A percentile compares a stretch with the other conserved stretches of the same genome.
These are phyloP conservation scores for Fusarium mundagurra DNA, from an alignment of 2,329 filamentous ascomycete genomes.

Conservation along the genomic window DNA sequence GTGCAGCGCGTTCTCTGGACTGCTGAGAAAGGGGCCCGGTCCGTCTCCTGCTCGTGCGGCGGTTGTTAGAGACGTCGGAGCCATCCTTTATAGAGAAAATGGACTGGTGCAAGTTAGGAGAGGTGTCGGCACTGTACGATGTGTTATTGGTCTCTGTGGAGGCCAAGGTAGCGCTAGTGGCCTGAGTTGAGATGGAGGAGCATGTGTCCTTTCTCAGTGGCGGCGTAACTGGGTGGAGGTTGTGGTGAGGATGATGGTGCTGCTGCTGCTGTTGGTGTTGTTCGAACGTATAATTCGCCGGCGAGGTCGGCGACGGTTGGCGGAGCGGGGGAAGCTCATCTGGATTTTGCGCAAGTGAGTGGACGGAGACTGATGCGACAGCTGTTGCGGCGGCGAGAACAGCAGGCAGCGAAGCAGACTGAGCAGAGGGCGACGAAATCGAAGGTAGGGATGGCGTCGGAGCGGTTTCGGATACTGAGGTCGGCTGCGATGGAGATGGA, in stretches of 20 bases:
- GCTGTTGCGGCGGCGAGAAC: constrained; percentile 36
- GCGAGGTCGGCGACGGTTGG: constrained; percentile 42
- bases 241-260: constrained; percentile 40
- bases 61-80: constrained; percentile 61
- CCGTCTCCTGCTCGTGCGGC: constrained; percentile 66
- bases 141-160: constrained; percentile 60
- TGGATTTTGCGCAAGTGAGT: constrained; percentile 37
- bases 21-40: constrained; percentile 67
- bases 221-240: constrained; percentile 45
- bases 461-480: constrained; percentile 39
- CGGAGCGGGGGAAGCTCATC: constrained; percentile 43
- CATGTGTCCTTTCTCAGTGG: constrained; percentile 59
- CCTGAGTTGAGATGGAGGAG: constrained; percentile 63
- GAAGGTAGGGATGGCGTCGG: constrained; percentile 40
- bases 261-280: constrained; percentile 42
- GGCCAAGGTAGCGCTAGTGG: constrained; percentile 55
- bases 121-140: constrained; percentile 63
- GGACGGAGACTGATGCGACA: constrained; percentile 34
- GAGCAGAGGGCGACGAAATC: constrained; percentile 42
- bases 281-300: constrained; percentile 43
- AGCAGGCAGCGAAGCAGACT: constrained; percentile 40
- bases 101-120: constrained; percentile 60
- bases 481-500: constrained; percentile 41
- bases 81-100: constrained; percentile 67
- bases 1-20: constrained; percentile 67